These are phyloP conservation scores for Pluteus cervinus DNA, from an alignment of 768 basidiomycete genomes.

Conservation along the genomic window DNA sequence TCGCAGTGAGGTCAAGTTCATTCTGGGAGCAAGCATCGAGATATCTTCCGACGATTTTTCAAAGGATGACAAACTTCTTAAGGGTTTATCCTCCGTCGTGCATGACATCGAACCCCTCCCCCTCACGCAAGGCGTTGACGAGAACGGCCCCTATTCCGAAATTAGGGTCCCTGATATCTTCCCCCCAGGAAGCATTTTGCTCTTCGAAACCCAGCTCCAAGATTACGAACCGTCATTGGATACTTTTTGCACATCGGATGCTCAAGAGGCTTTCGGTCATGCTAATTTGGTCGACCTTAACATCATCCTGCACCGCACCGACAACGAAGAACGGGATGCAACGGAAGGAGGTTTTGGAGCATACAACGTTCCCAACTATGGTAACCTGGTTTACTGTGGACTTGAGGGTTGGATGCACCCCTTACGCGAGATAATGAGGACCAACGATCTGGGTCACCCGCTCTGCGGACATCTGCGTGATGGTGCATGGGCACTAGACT, in stretches of 20 bases:
- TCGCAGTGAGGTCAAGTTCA: slow-evolving; percentile 72
- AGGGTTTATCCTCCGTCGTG: slow-evolving; percentile 68
- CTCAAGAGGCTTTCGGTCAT: slow-evolving; percentile 63
- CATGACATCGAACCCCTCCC: slow-evolving; percentile 54
- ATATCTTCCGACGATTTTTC: slow-evolving; percentile 55
- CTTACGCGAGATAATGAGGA: slow-evolving; percentile 74
- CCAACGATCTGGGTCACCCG: slow-evolving; percentile 92
- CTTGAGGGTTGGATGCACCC: slow-evolving; percentile 97
- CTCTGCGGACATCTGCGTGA: slow-evolving; percentile 83
- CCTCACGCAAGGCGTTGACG: slow-evolving; percentile 57
- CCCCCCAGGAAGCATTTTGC: slow-evolving; percentile 93
- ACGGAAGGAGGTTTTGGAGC: slow-evolving; percentile 75
- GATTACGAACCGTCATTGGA: slow-evolving; percentile 70
- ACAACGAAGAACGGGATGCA: slow-evolving; percentile 89
- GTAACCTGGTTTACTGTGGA: slow-evolving; percentile 84
- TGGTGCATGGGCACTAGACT: slow-evolving; percentile 92
- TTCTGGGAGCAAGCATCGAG: slow-evolving; percentile 72
- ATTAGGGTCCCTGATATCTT: slow-evolving; percentile 83
- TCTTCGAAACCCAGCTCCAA: slow-evolving; percentile 84
- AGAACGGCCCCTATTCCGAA: slow-evolving; percentile 66
- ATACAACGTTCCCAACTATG: slow-evolving; percentile 75
- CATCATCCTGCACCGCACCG: slow-evolving; percentile 76
- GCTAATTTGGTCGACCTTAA: slow-evolving; percentile 88
- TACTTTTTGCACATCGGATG: slow-evolving; percentile 62
- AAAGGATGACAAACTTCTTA: slow-evolving; percentile 47